These are phyloP conservation scores for Ganoderma meredithae DNA, from an alignment of 1,284 basidiomycete genomes.

Conservation along the genomic window DNA sequence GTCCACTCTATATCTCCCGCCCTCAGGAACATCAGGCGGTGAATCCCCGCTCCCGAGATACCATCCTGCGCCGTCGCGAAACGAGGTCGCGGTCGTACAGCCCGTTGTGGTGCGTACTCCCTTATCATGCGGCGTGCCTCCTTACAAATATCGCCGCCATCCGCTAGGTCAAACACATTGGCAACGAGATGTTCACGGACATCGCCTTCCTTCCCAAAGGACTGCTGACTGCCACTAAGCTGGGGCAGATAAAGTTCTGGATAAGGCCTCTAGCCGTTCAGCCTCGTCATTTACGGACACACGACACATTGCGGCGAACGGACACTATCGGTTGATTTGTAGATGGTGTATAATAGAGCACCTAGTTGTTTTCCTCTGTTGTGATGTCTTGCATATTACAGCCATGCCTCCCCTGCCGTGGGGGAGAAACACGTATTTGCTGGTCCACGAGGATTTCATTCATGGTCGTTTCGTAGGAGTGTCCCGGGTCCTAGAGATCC, in stretches of 20 bases:
- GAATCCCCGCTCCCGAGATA: constrained; percentile 59
- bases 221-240: constrained; percentile 78
- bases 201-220: constrained; percentile 77
- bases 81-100: constrained; percentile 90
- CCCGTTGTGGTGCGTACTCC: constrained; percentile 78
- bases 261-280: constrained; percentile 70
- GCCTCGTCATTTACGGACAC: constrained; percentile 37
- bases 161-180: constrained; percentile 86
- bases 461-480: neutral
- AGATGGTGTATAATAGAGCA: neutral
- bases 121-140: constrained; percentile 36
- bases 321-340: constrained; percentile 22
- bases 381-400: neutral
- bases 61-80: constrained; percentile 88
- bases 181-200: constrained; percentile 76
- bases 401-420: neutral
- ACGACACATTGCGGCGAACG: constrained; percentile 28
- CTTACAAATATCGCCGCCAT: neutral
- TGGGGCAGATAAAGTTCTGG: constrained; percentile 84
- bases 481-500: neutral
- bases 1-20: constrained; percentile 62
- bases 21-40: constrained; percentile 36
- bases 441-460: no score
- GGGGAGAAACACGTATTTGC: no score
- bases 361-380: neutral